A percentile compares a stretch with the other conserved stretches of the same genome.
Evolutionary conservation across 345 rosid genomes (phyloP).

Genomic region (Odontarrhena argentea): DNA sequence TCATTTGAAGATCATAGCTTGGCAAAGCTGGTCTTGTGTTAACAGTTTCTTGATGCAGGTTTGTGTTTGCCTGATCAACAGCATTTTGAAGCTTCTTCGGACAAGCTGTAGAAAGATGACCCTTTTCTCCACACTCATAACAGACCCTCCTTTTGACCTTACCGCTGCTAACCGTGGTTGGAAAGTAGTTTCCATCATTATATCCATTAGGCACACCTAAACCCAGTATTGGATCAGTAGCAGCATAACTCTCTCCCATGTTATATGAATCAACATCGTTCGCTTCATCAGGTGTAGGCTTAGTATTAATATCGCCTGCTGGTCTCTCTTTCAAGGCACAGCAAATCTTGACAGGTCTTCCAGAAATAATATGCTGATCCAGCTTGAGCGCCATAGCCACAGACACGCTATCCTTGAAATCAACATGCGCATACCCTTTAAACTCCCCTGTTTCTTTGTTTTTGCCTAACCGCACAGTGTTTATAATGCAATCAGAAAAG

Average conservation of each 20-base stretch:
- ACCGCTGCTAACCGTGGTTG: constrained; percentile 44
- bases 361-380: constrained; percentile 69
- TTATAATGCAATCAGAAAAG: constrained; percentile 72
- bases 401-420: constrained; percentile 67
- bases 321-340: constrained; percentile 71
- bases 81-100: constrained; percentile 54
- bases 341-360: constrained; percentile 84
- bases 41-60: constrained; percentile 59
- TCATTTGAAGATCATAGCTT: constrained; percentile 64
- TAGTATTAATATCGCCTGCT: constrained; percentile 23
- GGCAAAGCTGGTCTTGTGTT: constrained; percentile 63
- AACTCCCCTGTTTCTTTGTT: constrained; percentile 86
- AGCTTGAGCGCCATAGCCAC: constrained; percentile 72
- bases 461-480: constrained; percentile 71
- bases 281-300: constrained; percentile 24
- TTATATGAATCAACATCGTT: constrained; percentile 27
- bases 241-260: constrained; percentile 24
- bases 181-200: constrained; percentile 30
- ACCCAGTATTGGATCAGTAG: background rate
- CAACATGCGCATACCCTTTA: constrained; percentile 86
- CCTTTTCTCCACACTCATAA: constrained; percentile 79
- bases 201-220: background rate
- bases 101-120: constrained; percentile 77
- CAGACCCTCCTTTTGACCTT: constrained; percentile 77
- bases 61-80: constrained; percentile 34